A percentile compares a stretch with the other conserved stretches of the same genome.
Conservation (phyloP, 148 eudicot genomes). For the Heliamphora exappendiculata region DNA sequence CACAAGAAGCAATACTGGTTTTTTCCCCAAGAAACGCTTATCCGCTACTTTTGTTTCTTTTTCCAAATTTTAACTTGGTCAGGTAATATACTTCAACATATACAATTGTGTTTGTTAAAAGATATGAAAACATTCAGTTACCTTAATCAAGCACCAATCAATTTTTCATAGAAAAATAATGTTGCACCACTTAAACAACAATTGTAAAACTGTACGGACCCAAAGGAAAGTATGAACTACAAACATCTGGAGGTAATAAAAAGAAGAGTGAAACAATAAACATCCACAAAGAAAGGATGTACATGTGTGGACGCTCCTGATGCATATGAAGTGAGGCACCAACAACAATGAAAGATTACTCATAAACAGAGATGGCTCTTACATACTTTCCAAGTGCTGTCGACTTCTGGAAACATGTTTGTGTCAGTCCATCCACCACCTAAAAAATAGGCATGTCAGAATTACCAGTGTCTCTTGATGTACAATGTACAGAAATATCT, state of each 20-base stretch:
- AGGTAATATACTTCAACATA: too few species aligned
- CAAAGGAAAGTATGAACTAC: not conserved
- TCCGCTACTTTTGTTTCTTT: too few species aligned
- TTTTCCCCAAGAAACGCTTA: too few species aligned
- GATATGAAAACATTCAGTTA: not conserved
- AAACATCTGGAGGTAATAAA: not conserved
- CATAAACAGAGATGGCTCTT: constrained; percentile 8
- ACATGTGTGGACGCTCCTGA: not conserved
- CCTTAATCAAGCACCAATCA: not conserved
- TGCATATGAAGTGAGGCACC: not conserved
- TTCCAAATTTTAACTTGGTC: too few species aligned
- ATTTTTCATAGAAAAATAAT: not conserved
- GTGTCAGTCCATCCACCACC: constrained; percentile 59
- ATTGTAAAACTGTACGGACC: not conserved
- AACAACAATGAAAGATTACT: not conserved
- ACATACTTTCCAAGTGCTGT: constrained; percentile 90
- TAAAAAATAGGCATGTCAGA: constrained; percentile 15
- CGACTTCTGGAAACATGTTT: constrained; percentile 87
- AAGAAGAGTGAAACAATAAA: not conserved
- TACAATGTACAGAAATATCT: not conserved
- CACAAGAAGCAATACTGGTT: too few species aligned
- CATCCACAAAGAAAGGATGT: not conserved
- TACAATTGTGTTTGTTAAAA: too few species aligned
- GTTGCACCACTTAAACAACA: not conserved
- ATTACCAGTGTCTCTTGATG: not conserved